Base-by-base conservation (phyloP, 805 yeast genomes). In the Candida taoyuanica region DNA sequence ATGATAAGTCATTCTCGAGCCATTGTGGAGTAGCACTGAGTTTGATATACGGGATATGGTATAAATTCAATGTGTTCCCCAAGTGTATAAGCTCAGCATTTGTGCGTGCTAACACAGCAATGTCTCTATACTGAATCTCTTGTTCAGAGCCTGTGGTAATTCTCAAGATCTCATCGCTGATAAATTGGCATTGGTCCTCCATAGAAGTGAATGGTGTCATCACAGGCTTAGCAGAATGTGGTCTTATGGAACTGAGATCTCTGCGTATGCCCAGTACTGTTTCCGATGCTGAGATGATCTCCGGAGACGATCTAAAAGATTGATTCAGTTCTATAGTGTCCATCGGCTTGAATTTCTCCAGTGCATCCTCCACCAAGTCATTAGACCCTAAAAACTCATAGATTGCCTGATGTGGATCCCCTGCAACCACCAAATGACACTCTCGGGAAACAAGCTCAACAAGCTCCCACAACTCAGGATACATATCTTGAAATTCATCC, bases 401-500 rank as follows among this genome's bases (percentile, higher is more conserved):
- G 20, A 84, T 78, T 36, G 83, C 70, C 58, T 84, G 91, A 53
- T 76, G 68, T 1, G 78, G 73, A 58, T 84, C 91, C 1, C 89
- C 89, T 4, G 87, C 81, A 15, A 83, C 56, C 2, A 81, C 71
- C 25, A 84, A 50, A 54, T 83, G 88, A 37, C 73, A 68, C 3
- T 50, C 48, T 7, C 41, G 42, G 0, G 67, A 46, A 3, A 74
- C 59, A 1, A 64, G 53, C 5, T 56, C 52, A 4, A 80, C 59
- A 2, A 82, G 53, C 15, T 66, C 65, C 18, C 74, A 49, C 16
- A 81, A 59, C 8, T 64, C 65, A 0, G 72, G 70, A 44, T 78
- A 74, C 53, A 82, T 66, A 56, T 84, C 91, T 53, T 84, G 91
- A 50, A 78, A 79, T 53, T 84, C 91, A 59, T 84, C 91, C 11